Conservation (phyloP, 2,329 filamentous ascomycete species). For the Trichothecium roseum region DNA sequence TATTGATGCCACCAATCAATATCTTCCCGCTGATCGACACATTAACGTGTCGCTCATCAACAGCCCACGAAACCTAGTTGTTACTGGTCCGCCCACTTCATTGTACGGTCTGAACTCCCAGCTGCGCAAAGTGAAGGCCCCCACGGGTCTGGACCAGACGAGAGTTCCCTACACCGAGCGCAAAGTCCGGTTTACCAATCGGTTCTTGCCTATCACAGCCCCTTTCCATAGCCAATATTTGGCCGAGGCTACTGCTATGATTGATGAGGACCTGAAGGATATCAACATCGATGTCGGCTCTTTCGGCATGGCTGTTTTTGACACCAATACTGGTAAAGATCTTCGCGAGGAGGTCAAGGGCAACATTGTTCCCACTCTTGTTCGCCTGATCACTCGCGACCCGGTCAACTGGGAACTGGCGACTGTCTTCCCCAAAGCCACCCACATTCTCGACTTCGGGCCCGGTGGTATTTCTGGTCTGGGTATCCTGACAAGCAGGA, state of each 20-base stretch:
- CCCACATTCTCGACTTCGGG: constrained; percentile 93
- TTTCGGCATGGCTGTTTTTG: constrained; percentile 76
- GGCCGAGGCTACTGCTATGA: constrained; percentile 66
- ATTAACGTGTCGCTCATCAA: constrained; percentile 94
- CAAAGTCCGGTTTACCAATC: constrained; percentile 92
- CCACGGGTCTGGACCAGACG: constrained; percentile 94
- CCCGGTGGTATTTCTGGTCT: constrained; percentile 95
- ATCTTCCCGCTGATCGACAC: constrained; percentile 83
- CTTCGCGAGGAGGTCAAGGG: constrained; percentile 58
- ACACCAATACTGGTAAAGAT: constrained; percentile 84
- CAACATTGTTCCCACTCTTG: constrained; percentile 75
- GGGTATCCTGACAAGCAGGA: constrained; percentile 91
- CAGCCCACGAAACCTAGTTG: constrained; percentile 92
- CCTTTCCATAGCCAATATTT: constrained; percentile 98
- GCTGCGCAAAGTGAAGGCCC: constrained; percentile 91
- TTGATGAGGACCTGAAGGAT: constrained; percentile 79
- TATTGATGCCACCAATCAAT: constrained; percentile 93
- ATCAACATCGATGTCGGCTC: constrained; percentile 63
- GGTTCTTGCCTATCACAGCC: constrained; percentile 93
- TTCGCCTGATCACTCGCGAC: constrained; percentile 90
- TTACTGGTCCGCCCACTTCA: constrained; percentile 91
- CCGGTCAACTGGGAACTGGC: constrained; percentile 94
- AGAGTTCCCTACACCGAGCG: constrained; percentile 89
- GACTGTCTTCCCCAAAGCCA: constrained; percentile 81
- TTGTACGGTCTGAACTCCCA: constrained; percentile 93